Base-by-base conservation (phyloP, 305 asterid species). In the Lippia alba region DNA sequence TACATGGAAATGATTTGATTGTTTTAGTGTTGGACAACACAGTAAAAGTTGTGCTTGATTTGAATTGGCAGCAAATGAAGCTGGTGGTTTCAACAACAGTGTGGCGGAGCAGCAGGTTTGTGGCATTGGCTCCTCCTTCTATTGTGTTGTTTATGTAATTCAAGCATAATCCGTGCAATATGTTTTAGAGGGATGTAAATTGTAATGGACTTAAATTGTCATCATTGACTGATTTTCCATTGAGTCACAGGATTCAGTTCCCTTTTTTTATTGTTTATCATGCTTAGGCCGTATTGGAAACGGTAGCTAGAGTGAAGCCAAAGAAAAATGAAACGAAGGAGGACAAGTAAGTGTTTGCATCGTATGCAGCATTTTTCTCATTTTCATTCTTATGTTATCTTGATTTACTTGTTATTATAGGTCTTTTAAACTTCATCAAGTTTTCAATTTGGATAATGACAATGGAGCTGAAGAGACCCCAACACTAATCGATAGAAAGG, bases 391-490 rank as follows among this genome's bases (percentile, higher is more conserved):
- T 69, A 56, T 63, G 33, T 66, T 71, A 56, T 50, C 59, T 66
- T 64, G 12, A 40, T 61, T 55, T 64, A 19, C 59, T 63, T 50
- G 49, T 84, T 66, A 68, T 65, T 69, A 19, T 72, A 92, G 99
- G 72, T 75, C 97, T 36, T 94, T 90, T 78, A 81, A 92, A 69
- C 89, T 94, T 79, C 86, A 94, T 74, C 85, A 89, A 68, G 98
- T 94, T 73, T 94, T 94, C 82, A 90, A 88, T 80, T 83, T 94
- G 86, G 97, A 94, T 67, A 94, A 92, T 74, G 99, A 94, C 86
- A 86, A 94, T 68, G 99, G 96, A 67, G 97, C 91, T 66, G 99
- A 94, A 78, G 99, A 92, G 69, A 92, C 95, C 54, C 97, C 99
- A 16, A 94, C 94, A 49, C 78, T 94, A 76, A 94, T 92, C 12